Evolutionary conservation across 805 yeast genomes (phyloP).

Genomic region (Komagataella mondaviorum): DNA sequence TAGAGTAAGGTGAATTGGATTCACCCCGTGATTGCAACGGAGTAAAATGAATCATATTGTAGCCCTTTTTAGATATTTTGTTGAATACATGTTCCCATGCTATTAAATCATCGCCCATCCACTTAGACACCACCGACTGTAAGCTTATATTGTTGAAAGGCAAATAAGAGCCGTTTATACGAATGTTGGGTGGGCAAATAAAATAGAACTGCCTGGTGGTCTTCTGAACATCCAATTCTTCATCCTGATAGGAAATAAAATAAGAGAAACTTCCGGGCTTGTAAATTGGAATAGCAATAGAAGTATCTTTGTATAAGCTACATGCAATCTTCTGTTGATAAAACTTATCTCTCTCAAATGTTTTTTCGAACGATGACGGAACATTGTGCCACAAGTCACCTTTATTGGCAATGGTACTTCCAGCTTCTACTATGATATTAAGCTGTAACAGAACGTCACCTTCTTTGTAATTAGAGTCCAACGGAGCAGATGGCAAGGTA

Average conservation of each 20-base stretch:
- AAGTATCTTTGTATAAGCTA: constrained; percentile 52
- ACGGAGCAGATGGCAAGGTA: constrained; percentile 32
- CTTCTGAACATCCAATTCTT: constrained; percentile 12
- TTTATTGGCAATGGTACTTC: constrained; percentile 55
- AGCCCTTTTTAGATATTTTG: constrained; percentile 59
- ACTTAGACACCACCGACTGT: constrained; percentile 80
- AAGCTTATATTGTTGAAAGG: constrained; percentile 70
- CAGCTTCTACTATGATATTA: constrained; percentile 58
- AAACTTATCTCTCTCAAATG: constrained; percentile 46
- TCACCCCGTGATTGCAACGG: constrained; percentile 86
- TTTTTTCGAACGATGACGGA: constrained; percentile 28
- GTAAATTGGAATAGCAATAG: constrained; percentile 46
- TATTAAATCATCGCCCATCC: constrained; percentile 57
- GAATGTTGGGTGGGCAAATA: constrained; percentile 67
- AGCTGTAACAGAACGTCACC: constrained; percentile 32
- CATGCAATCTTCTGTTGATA: constrained; percentile 34
- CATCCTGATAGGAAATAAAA: constrained; percentile 43
- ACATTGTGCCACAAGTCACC: constrained; percentile 68
- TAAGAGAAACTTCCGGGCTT: constrained; percentile 73
- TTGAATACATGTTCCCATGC: constrained; percentile 59
- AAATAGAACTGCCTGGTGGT: constrained; percentile 56
- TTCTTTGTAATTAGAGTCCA: constrained; percentile 14
- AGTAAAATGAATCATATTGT: constrained; percentile 93
- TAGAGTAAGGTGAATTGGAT: constrained; percentile 88
- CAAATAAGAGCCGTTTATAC: constrained; percentile 37